Conservation (phyloP, 1,284 basidiomycete species). For the Stygiomarasmius scandens region DNA sequence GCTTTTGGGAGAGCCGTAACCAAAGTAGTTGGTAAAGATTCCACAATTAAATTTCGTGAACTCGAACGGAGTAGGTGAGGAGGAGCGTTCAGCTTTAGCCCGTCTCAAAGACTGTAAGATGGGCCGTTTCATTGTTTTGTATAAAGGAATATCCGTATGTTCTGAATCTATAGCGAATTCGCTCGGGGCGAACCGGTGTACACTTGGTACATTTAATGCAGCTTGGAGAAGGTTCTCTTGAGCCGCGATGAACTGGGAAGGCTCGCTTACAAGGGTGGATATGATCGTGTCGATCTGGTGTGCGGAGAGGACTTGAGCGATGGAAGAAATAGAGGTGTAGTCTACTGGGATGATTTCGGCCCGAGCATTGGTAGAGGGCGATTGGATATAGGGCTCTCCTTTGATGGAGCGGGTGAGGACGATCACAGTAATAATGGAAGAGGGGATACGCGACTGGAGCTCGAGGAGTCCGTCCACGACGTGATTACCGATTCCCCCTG, state of each 20-base stretch:
- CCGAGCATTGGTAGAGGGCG: not conserved
- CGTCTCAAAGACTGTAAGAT: slow-evolving; percentile 8
- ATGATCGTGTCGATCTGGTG: slow-evolving; percentile 11
- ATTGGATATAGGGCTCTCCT: not conserved
- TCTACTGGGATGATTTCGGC: slow-evolving; percentile 4
- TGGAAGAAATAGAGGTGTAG: slow-evolving; percentile 5
- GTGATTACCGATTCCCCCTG: slow-evolving; percentile 9
- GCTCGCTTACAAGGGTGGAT: slow-evolving; percentile 3
- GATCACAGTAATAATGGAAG: not conserved
- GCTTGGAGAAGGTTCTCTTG: slow-evolving; percentile 13
- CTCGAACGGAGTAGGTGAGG: slow-evolving; percentile 2
- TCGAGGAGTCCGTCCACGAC: slow-evolving; percentile 12
- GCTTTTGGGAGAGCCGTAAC: slow-evolving; percentile 6
- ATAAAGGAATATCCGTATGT: slow-evolving; percentile 1
- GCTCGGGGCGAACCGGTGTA: slow-evolving; percentile 15
- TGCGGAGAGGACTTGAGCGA: not conserved
- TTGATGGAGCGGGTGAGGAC: slow-evolving; percentile 9
- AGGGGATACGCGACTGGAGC: not conserved
- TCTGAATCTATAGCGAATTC: slow-evolving; percentile 12
- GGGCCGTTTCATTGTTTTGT: slow-evolving; percentile 7
- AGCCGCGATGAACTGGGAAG: slow-evolving; percentile 1
- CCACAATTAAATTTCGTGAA: slow-evolving; percentile 9
- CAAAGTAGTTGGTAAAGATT: slow-evolving; percentile 11
- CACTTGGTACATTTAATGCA: slow-evolving; percentile 4
- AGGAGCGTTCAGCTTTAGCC: slow-evolving; percentile 6